phyloP scores from a whole-genome alignment of 192 early-diverging fungal genomes.

The Chytriomyces confervae region DNA sequence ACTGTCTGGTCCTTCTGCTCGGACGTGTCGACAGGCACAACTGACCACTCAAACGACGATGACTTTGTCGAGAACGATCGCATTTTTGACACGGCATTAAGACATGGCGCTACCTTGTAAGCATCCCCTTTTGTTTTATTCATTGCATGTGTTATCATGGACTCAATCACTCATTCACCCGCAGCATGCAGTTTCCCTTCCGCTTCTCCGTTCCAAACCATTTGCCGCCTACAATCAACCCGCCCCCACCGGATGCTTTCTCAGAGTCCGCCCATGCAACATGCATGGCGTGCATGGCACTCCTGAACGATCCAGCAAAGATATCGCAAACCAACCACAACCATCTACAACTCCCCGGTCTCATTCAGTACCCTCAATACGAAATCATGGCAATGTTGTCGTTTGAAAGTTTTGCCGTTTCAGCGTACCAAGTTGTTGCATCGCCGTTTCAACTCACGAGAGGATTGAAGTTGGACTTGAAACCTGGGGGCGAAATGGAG shows the following conservation, averaged over 20 bases:
- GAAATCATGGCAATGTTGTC: constrained; percentile 35
- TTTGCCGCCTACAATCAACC: constrained; percentile 14
- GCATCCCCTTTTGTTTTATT: neutral
- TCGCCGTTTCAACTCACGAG: neutral
- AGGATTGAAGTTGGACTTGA: neutral
- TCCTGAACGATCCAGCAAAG: neutral
- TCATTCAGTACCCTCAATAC: constrained; percentile 22
- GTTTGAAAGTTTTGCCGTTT: constrained; percentile 30
- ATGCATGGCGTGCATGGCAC: neutral
- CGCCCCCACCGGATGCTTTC: neutral
- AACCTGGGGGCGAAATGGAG: neutral
- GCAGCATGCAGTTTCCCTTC: constrained; percentile 36
- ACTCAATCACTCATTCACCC: neutral
- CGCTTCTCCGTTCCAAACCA: constrained; percentile 8
- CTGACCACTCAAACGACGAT: constrained; percentile 22
- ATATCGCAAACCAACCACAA: neutral
- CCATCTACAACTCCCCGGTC: neutral
- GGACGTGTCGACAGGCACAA: constrained; percentile 24
- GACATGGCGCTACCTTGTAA: constrained; percentile 23
- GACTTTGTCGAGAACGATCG: constrained; percentile 34
- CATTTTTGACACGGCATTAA: constrained; percentile 28
- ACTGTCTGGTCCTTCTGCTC: constrained; percentile 23
- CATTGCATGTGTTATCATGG: neutral
- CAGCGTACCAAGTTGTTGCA: constrained; percentile 27
- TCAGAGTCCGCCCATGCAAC: neutral